These are phyloP conservation scores for Sporormia fimetaria DNA, from an alignment of 495 filamentous ascomycete species.

Conservation along the genomic window DNA sequence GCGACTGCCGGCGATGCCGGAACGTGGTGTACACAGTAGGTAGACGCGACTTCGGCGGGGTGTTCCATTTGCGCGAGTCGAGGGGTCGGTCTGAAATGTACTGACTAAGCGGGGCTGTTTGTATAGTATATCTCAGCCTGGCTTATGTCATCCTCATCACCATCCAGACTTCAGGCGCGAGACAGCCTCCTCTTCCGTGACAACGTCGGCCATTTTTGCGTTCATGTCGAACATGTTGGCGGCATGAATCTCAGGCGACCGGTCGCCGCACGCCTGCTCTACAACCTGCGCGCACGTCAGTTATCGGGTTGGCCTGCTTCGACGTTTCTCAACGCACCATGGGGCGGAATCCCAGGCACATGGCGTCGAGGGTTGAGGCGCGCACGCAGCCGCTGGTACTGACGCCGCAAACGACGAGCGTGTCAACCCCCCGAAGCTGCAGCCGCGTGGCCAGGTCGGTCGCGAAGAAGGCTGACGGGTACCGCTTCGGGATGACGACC, in stretches of 20 bases:
- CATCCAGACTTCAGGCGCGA: conserved; percentile 29
- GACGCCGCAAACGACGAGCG: conserved; percentile 32
- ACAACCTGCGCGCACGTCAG: conserved; percentile 27
- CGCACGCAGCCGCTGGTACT: conserved; percentile 34
- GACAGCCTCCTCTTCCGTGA: conserved; percentile 30
- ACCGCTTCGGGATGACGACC: conserved; percentile 29
- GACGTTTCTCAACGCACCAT: conserved; percentile 18
- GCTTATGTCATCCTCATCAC: too few species aligned
- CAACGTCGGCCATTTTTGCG: conserved; percentile 34
- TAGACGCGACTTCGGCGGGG: too few species aligned
- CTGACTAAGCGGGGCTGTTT: too few species aligned
- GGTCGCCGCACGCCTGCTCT: conserved; percentile 32
- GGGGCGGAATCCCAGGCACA: conserved; percentile 31
- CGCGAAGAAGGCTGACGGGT: conserved; percentile 35
- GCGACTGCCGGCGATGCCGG: too few species aligned
- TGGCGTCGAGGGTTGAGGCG: conserved; percentile 31
- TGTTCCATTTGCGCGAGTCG: too few species aligned
- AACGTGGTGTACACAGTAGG: too few species aligned
- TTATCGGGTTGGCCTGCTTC: neutral
- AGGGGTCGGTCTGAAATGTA: too few species aligned
- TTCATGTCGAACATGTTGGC: conserved; percentile 33
- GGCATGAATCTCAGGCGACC: conserved; percentile 30
- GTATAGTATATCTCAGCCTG: too few species aligned
- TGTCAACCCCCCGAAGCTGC: conserved; percentile 29
- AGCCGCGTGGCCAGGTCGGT: conserved; percentile 30